Percentiles rank a stretch among this genome's conserved stretches.
Conservation (phyloP, 2,329 filamentous ascomycete species). For the Dactylellina leptospora region DNA sequence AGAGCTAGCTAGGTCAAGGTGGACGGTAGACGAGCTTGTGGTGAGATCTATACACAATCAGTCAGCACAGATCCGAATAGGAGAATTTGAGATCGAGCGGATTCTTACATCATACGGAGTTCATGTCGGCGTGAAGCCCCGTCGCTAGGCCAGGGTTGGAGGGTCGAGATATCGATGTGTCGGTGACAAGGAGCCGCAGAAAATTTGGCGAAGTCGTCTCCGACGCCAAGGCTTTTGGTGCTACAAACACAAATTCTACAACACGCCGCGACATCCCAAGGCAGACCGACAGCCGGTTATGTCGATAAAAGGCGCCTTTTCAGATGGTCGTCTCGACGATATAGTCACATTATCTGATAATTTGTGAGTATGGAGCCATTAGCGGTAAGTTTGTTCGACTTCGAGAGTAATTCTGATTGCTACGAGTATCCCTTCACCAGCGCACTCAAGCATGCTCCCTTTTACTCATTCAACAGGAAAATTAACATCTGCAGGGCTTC, state of each 20-base stretch:
- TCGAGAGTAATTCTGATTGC: too few species aligned
- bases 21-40: constrained; percentile 30
- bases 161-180: constrained; percentile 10
- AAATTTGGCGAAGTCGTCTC: constrained; percentile 21
- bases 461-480: too few species aligned
- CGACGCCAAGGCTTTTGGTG: constrained; percentile 15
- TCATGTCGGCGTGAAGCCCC: constrained; percentile 28
- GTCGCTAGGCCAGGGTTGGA: constrained; percentile 17
- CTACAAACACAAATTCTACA: constrained; percentile 29
- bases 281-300: constrained; percentile 4
- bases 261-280: not conserved
- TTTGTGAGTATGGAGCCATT: too few species aligned
- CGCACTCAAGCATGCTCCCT: too few species aligned
- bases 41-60: constrained; percentile 9
- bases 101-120: constrained; percentile 40
- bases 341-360: too few species aligned
- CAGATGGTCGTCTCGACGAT: too few species aligned
- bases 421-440: too few species aligned
- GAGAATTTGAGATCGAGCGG: not conserved
- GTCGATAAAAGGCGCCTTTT: too few species aligned
- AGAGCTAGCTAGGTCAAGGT: constrained; percentile 15
- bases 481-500: too few species aligned
- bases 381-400: too few species aligned
- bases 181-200: constrained; percentile 11
- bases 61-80: not conserved